Base-by-base conservation (phyloP, 108 stramenopile species). In the Skeletonema potamos region DNA sequence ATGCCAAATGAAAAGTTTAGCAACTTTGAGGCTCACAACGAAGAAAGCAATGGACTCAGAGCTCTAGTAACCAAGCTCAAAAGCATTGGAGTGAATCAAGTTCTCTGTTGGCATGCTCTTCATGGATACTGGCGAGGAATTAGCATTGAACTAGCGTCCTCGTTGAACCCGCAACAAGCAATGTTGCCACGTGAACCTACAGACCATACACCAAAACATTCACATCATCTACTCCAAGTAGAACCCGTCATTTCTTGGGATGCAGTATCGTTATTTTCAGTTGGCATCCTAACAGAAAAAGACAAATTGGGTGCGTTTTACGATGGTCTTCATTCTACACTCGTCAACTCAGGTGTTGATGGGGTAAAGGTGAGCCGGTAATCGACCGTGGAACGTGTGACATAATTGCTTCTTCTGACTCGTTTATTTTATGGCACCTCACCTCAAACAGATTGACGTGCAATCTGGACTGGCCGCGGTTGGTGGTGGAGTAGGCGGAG, bases 61-160 rank as follows among this genome's bases (percentile, higher is more conserved):
- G 73, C 70, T 37, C 68, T 84, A 8, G 78, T 84, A 9, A 27
- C 48, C 7, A 61, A 59, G 39, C 74, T 84, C 27, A 90, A 90
- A 74, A 34, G 77, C 24, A 71, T 80, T 54, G 82, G 71, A 22
- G 83, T 90, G 7, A 82, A 87, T 12, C 33, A 43, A 10, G 83
- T 90, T 11, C 57, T 85, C 17, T 84, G 83, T 57, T 90, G 89
- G 89, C 89, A 90, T 70, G 86, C 89, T 2, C 48, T 88, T 29
- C 79, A 86, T 26, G 89, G 89, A 10, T 90, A 90, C 44, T 90
- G 89, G 89, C 70, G 83, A 51, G 89, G 89, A 26, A 79, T 86
- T 17, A 72, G 66, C 27, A 34, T 65, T 20, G 68, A 74, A 36
- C 66, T 82, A 46, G 71, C 63, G 6, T 32, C 64, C 17, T 34